Conservation (phyloP, 2,329 filamentous ascomycete species). For the Ceratocystis alfenasii region DNA sequence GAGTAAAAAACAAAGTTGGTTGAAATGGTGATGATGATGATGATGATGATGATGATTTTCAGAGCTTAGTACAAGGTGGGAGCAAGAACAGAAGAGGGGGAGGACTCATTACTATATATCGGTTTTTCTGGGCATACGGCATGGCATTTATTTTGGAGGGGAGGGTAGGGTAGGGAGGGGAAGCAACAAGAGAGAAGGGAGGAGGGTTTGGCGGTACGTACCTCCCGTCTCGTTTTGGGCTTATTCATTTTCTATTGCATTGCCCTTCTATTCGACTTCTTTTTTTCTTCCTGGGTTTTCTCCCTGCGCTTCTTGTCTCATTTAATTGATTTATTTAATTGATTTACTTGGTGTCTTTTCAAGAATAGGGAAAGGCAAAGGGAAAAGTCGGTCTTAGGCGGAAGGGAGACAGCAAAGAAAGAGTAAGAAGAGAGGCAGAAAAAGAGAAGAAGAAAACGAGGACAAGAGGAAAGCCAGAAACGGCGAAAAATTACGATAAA, state of each 20-base stretch:
- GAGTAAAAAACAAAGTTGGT: background rate
- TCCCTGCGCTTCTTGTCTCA: background rate
- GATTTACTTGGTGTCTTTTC: background rate
- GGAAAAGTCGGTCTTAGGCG: background rate
- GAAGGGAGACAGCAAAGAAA: background rate
- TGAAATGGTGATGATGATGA: background rate
- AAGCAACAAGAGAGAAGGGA: background rate
- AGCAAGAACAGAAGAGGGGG: background rate
- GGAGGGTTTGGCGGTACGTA: conserved; percentile 6
- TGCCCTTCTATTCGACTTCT: conserved; percentile 2
- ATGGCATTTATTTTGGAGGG: background rate
- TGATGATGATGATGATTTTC: background rate
- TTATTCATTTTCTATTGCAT: background rate
- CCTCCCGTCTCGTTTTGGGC: background rate
- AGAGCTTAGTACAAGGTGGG: background rate
- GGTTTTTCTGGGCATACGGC: background rate
- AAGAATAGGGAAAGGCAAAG: background rate
- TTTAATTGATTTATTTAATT: background rate
- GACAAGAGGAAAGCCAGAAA: background rate
- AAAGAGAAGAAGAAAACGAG: background rate
- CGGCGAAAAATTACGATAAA: background rate
- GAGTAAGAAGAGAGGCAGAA: background rate
- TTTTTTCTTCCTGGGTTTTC: conserved; percentile 9
- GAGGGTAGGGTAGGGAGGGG: background rate
- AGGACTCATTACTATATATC: conserved; percentile 12